Evolutionary conservation across 1,284 basidiomycete species (phyloP).

Genomic region (Cutaneotrichosporon arboriforme): DNA sequence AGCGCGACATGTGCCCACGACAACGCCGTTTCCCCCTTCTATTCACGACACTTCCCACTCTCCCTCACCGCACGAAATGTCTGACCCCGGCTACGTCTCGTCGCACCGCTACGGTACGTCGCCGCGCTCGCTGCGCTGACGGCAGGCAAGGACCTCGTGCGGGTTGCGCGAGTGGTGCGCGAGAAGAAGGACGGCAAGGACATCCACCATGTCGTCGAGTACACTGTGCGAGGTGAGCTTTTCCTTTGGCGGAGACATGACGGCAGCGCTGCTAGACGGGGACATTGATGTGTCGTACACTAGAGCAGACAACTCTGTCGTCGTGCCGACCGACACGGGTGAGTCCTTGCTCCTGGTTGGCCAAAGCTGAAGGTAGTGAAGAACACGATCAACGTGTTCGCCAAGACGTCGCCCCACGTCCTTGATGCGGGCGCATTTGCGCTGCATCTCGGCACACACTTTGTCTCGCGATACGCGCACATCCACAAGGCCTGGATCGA

Average conservation of each 20-base stretch:
- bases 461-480: constrained; percentile 78
- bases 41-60: not conserved
- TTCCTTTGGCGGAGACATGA: not conserved
- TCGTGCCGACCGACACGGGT: constrained; percentile 86
- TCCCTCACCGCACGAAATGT: constrained; percentile 20
- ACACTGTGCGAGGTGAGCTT: constrained; percentile 54
- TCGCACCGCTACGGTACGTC: constrained; percentile 37
- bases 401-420: constrained; percentile 79
- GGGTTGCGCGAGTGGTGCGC: constrained; percentile 77
- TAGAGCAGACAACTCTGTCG: constrained; percentile 71
- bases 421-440: constrained; percentile 79
- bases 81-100: constrained; percentile 36
- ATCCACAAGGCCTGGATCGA: constrained; percentile 69
- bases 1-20: constrained; percentile 1
- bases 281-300: constrained; percentile 71
- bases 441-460: constrained; percentile 75
- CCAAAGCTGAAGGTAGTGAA: constrained; percentile 72
- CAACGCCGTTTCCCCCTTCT: not conserved
- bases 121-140: constrained; percentile 4
- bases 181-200: constrained; percentile 58
- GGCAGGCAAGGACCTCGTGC: constrained; percentile 73
- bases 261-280: constrained; percentile 65
- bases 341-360: constrained; percentile 39
- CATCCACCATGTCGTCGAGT: constrained; percentile 48
- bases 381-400: constrained; percentile 85